Conservation (phyloP, 768 basidiomycete species). For the Pleurotus citrinopileatus region DNA sequence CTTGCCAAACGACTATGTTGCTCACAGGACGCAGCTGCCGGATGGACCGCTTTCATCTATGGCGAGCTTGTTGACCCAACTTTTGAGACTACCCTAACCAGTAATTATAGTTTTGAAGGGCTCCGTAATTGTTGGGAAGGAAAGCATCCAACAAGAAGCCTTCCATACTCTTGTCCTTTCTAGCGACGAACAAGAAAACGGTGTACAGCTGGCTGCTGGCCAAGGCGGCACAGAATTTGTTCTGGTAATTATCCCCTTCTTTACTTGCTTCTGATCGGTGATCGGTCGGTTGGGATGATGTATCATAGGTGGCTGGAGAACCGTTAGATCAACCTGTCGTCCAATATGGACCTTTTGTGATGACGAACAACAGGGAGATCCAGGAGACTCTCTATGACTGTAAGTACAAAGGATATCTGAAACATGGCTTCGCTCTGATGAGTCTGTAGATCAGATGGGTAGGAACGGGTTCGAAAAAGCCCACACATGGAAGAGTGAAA, state of each 20-base stretch:
- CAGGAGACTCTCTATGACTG: conserved; percentile 81
- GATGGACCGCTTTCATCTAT: conserved; percentile 91
- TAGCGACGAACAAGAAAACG: conserved; percentile 51
- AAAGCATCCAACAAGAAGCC: conserved; percentile 41
- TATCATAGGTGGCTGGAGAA: conserved; percentile 70
- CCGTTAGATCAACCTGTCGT: conserved; percentile 86
- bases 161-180: conserved; percentile 89
- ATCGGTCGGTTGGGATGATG: background rate
- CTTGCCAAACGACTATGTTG: background rate
- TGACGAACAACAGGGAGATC: conserved; percentile 80
- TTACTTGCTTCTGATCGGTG: too few relatives aligned
- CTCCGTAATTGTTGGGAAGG: conserved; percentile 54
- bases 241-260: conserved; percentile 54
- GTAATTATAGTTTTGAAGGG: conserved; percentile 60
- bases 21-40: conserved; percentile 44
- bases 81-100: background rate
- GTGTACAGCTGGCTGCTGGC: conserved; percentile 60
- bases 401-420: conserved; percentile 28
- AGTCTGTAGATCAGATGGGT: conserved; percentile 58
- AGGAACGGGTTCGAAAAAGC: conserved; percentile 91
- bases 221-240: conserved; percentile 71
- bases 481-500: conserved; percentile 82
- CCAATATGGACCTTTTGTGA: conserved; percentile 87
- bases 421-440: conserved; percentile 10
- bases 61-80: conserved; percentile 40